Conservation (phyloP, 2,329 filamentous ascomycete genomes). For the Dactylonectria estremocensis region DNA sequence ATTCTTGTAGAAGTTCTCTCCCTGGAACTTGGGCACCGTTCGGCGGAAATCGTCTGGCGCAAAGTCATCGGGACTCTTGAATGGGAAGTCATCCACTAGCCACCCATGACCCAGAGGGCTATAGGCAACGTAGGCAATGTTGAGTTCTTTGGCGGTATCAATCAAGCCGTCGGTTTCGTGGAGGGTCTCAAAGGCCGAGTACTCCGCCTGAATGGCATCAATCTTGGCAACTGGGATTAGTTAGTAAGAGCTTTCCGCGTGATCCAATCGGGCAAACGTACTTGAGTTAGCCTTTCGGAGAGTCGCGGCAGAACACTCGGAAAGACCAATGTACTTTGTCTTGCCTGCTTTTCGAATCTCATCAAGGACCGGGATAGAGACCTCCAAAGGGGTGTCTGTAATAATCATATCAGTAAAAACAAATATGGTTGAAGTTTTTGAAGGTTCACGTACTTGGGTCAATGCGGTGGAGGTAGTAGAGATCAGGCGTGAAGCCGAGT, state of each 20-base stretch:
- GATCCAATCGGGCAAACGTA: conserved; percentile 39
- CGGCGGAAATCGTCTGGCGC: conserved; percentile 58
- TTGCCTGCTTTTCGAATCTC: conserved; percentile 62
- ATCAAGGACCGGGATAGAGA: conserved; percentile 63
- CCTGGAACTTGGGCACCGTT: conserved; percentile 55
- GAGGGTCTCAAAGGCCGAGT: conserved; percentile 60
- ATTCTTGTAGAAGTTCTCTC: conserved; percentile 63
- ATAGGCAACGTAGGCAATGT: conserved; percentile 61
- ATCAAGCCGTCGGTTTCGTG: conserved; percentile 59
- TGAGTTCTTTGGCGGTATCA: conserved; percentile 58
- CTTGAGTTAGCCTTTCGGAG: conserved; percentile 62
- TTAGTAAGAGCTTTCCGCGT: not conserved
- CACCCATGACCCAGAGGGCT: conserved; percentile 64
- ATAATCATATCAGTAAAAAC: not conserved
- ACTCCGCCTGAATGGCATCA: conserved; percentile 63
- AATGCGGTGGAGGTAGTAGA: conserved; percentile 62
- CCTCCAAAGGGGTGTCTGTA: conserved; percentile 59
- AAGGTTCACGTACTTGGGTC: conserved; percentile 56
- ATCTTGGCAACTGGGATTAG: conserved; percentile 60
- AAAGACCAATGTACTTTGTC: conserved; percentile 65
- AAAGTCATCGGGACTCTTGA: conserved; percentile 63
- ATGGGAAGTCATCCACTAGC: conserved; percentile 61
- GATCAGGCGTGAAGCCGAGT: conserved; percentile 62
- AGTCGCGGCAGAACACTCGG: conserved; percentile 62
- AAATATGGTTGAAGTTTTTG: not conserved